These are phyloP conservation scores for Thalassiosira exigua DNA, from an alignment of 352 stramenopile species.

Conservation along the genomic window DNA sequence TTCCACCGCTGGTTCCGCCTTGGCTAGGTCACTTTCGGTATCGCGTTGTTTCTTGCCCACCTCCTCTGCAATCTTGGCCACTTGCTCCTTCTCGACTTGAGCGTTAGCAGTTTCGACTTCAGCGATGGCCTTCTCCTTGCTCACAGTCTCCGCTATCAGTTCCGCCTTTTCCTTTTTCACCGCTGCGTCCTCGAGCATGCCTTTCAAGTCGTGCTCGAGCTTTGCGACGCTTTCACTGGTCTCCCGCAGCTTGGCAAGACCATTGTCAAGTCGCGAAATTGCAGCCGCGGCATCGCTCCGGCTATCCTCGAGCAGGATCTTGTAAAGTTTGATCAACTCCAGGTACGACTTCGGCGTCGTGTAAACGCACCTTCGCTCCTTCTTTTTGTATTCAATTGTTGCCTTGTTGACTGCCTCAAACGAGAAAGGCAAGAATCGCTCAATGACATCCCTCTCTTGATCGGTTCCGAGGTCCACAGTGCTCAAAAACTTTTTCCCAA, in stretches of 20 bases:
- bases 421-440: constrained; percentile 96
- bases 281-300: constrained; percentile 92
- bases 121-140: constrained; percentile 90
- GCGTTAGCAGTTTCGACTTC: constrained; percentile 94
- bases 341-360: constrained; percentile 98
- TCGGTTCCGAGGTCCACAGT: constrained; percentile 89
- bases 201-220: constrained; percentile 94
- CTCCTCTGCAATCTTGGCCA: constrained; percentile 88
- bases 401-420: constrained; percentile 94
- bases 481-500: constrained; percentile 93
- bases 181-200: constrained; percentile 93
- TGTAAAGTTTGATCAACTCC: constrained; percentile 97
- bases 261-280: constrained; percentile 94
- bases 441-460: constrained; percentile 89
- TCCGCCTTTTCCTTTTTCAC: constrained; percentile 95
- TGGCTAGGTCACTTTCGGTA: constrained; percentile 93
- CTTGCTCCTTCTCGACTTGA: constrained; percentile 92
- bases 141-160: constrained; percentile 90
- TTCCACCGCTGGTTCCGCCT: constrained; percentile 96
- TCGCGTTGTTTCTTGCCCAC: constrained; percentile 90
- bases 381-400: constrained; percentile 93
- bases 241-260: constrained; percentile 93
- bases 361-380: constrained; percentile 95
- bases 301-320: constrained; percentile 93
- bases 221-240: constrained; percentile 94